Evolutionary conservation across 345 rosid genomes (phyloP), one percentile per base, ranked within the genome.

Genomic region (Lepidium sativum): DNA sequence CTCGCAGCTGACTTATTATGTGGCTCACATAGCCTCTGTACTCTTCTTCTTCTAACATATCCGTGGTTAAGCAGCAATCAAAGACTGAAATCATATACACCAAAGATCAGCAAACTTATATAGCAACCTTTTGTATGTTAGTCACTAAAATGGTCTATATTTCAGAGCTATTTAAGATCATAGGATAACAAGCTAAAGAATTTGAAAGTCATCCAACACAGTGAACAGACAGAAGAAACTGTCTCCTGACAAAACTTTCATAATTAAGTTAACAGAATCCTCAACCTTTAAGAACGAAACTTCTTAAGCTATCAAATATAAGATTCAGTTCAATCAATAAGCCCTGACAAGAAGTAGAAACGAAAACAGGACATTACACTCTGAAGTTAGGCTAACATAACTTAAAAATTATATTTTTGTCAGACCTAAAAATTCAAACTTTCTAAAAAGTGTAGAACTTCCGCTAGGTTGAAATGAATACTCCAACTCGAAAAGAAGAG

Each of bases 41-140:
- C 31, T 77, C 85, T 40, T 84, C 80, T 1, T 76, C 85, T 55
- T 79, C 85, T 63, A 73, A 69, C 74, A 76, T 69, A 34, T 79
- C 82, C 60, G 81, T 79, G 2, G 74, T 67, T 77, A 84, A 82
- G 85, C 96, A 88, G 77, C 80, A 80, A 71, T 84, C 86, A 42
- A 88, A 86, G 21, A 83, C 90, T 86, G 65, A 13, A 73, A 13
- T 44, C 14, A 37, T 6, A 67, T 11, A 67, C 52, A 53, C 32
- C 69, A 73, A 60, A 52, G 41, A 38, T 71, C 58, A 74, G 41
- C 61, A 34, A 61, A 41, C 39, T 17, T 43, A 35, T 51, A 72
- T 33, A 44, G 27, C 34, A 60, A 64, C 55, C 8, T 37, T 31
- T 14, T 68, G 39, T 27, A 56, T 56, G 27, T 41, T 21, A 9